Percentiles rank a stretch among this genome's conserved stretches.
Conservation (phyloP, 2,329 filamentous ascomycete species). For the Eurotiales sp. region DNA sequence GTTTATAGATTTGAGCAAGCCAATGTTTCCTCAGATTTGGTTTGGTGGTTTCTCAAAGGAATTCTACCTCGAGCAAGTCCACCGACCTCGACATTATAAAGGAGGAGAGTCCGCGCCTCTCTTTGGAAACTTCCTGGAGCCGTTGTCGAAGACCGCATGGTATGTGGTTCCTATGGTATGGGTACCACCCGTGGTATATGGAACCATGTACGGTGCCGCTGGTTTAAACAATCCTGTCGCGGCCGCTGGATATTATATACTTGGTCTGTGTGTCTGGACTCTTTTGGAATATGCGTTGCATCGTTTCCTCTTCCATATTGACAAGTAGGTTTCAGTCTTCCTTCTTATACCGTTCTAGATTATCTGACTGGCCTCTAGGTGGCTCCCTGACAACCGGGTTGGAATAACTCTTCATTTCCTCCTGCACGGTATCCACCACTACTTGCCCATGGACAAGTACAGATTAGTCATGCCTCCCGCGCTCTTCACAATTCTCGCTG, state of each 20-base stretch:
- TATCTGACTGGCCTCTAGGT: conserved; percentile 50
- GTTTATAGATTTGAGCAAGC: conserved; percentile 83
- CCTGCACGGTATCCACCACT: conserved; percentile 95
- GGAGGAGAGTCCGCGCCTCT: conserved; percentile 87
- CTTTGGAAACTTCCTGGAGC: conserved; percentile 98
- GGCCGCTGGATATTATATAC: conserved; percentile 60
- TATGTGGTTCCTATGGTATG: conserved; percentile 81
- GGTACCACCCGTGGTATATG: conserved; percentile 76
- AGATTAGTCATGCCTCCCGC: conserved; percentile 95
- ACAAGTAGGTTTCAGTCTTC: conserved; percentile 61
- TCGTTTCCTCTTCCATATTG: conserved; percentile 88
- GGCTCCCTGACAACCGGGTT: conserved; percentile 87
- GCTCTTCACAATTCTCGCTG: conserved; percentile 76
- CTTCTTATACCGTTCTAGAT: neutral
- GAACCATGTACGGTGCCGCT: conserved; percentile 60
- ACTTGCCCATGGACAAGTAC: conserved; percentile 98
- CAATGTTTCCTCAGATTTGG: conserved; percentile 86
- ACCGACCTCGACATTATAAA: conserved; percentile 92
- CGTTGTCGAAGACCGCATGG: conserved; percentile 93
- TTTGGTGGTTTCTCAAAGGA: conserved; percentile 81
- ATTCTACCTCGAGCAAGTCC: conserved; percentile 97
- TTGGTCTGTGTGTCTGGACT: conserved; percentile 79
- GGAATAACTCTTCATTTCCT: conserved; percentile 84
- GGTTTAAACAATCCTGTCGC: conserved; percentile 53
- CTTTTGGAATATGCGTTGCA: conserved; percentile 86